phyloP scores from a whole-genome alignment of 139 green algal species.

The Tetratostichococcus sp. region DNA sequence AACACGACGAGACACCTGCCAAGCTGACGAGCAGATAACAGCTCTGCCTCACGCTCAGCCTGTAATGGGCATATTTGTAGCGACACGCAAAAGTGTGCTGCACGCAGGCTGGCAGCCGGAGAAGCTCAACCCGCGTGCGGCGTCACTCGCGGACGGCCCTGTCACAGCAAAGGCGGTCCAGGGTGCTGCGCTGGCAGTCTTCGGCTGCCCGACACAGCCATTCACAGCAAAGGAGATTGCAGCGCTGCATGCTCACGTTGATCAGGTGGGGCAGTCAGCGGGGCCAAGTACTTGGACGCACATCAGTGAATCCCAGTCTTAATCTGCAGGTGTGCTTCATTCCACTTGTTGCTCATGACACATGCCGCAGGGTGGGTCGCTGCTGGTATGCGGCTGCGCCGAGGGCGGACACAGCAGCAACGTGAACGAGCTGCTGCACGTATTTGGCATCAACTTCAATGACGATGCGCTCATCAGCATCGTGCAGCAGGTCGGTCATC shows the following conservation, averaged over 20 bases:
- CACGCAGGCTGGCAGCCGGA: background rate
- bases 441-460: background rate
- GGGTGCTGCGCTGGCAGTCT: background rate
- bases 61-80: no score
- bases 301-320: no score
- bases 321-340: no score
- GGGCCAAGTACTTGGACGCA: no score
- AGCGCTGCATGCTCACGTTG: background rate
- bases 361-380: background rate
- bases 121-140: background rate
- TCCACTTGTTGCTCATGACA: no score
- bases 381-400: background rate
- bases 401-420: background rate
- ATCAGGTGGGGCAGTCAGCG: background rate
- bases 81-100: no score
- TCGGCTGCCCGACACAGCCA: background rate
- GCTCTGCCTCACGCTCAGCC: no score
- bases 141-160: background rate
- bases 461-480: background rate
- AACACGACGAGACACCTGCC: no score
- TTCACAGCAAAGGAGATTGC: background rate
- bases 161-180: background rate
- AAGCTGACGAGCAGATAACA: no score
- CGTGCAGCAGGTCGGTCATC: background rate
- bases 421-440: background rate